phyloP scores from a whole-genome alignment of 2,329 filamentous ascomycete species.

The Paracoccidioides brasiliensis region DNA sequence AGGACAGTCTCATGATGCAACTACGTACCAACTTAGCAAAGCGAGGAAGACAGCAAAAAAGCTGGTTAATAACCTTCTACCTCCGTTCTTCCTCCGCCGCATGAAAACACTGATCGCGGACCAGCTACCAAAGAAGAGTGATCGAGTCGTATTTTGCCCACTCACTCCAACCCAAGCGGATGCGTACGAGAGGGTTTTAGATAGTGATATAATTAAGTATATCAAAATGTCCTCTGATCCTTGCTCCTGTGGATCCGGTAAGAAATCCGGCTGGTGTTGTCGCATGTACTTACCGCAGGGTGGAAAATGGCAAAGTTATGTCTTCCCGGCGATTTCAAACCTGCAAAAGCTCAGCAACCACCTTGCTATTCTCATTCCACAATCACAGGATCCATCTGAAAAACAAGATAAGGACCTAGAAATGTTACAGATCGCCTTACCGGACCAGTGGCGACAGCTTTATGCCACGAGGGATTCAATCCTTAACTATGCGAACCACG shows the following conservation, averaged over 20 bases:
- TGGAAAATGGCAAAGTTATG: conserved; percentile 56
- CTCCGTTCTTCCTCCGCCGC: conserved; percentile 76
- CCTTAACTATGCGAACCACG: conserved; percentile 65
- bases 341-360: conserved; percentile 88
- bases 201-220: conserved; percentile 53
- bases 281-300: conserved; percentile 46
- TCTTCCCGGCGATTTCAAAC: conserved; percentile 73
- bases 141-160: conserved; percentile 89
- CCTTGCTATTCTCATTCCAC: conserved; percentile 72
- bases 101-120: conserved; percentile 89
- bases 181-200: conserved; percentile 74
- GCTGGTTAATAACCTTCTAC: conserved; percentile 74
- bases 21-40: conserved; percentile 63
- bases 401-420: conserved; percentile 68
- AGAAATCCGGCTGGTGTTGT: conserved; percentile 74
- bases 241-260: conserved; percentile 58
- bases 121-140: conserved; percentile 87
- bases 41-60: conserved; percentile 72
- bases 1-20: conserved; percentile 88
- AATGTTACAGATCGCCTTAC: conserved; percentile 60
- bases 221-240: conserved; percentile 54
- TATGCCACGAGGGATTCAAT: conserved; percentile 67
- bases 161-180: conserved; percentile 67
- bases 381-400: conserved; percentile 47
- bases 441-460: conserved; percentile 59